phyloP scores from a whole-genome alignment of 805 yeast genomes.

The Saccharomycopsis capsularis region DNA sequence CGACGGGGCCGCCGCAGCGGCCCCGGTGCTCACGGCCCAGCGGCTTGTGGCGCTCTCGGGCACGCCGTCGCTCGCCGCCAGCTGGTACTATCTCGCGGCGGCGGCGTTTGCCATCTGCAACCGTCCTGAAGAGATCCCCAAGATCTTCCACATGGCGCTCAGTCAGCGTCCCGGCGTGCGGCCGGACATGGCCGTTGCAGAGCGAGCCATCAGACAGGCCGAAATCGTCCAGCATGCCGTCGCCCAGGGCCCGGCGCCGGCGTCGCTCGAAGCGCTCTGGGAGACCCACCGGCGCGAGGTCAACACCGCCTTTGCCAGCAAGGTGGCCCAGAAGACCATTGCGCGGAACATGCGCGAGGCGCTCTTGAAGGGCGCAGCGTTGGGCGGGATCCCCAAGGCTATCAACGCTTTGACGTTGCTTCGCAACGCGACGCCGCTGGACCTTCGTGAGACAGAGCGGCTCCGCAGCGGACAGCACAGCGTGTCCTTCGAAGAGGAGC shows the following conservation, averaged over 20 bases:
- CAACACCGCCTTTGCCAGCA: constrained; percentile 2
- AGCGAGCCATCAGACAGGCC: constrained; percentile 14
- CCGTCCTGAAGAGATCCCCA: constrained; percentile 73
- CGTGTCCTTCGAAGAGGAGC: constrained; percentile 23
- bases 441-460: constrained; percentile 32
- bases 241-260: constrained; percentile 19
- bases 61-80: constrained; percentile 45
- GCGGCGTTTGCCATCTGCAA: constrained; percentile 78
- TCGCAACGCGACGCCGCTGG: constrained; percentile 55
- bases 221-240: neutral
- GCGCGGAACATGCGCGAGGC: constrained; percentile 67
- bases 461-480: constrained; percentile 29
- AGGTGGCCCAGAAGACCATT: constrained; percentile 26
- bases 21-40: constrained; percentile 41
- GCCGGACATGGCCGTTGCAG: constrained; percentile 16
- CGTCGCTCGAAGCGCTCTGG: constrained; percentile 9
- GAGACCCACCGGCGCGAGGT: constrained; percentile 9
- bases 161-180: neutral
- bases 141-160: constrained; percentile 62
- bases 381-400: constrained; percentile 78
- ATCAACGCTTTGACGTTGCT: constrained; percentile 70
- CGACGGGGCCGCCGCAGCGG: no score
- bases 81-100: constrained; percentile 78
- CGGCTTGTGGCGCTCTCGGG: constrained; percentile 47
- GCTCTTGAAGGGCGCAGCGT: constrained; percentile 67